phyloP scores from a whole-genome alignment of 192 early-diverging fungal species.

The Neocallimastix lanati region DNA sequence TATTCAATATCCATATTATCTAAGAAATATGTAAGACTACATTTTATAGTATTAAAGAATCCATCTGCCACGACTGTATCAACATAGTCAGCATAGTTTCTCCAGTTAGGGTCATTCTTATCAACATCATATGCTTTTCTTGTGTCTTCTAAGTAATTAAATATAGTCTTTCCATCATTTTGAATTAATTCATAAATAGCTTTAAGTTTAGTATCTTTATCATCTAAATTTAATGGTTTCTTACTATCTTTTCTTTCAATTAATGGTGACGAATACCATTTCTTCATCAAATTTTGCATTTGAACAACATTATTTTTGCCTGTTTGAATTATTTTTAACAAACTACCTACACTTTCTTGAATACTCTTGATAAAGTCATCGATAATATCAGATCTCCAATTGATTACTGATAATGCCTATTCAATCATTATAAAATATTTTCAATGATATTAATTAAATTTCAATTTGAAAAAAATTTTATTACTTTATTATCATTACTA shows the following conservation, averaged over 20 bases:
- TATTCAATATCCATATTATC: conserved; percentile 34
- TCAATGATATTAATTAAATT: too few relatives aligned
- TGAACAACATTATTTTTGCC: conserved; percentile 40
- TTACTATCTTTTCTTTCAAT: conserved; percentile 42
- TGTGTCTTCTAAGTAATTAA: conserved; percentile 25
- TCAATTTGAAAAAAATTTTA: too few relatives aligned
- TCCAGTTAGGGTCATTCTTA: conserved; percentile 26
- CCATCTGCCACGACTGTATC: conserved; percentile 33
- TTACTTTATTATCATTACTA: too few relatives aligned
- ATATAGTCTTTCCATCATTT: conserved; percentile 27
- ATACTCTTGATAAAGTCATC: conserved; percentile 31
- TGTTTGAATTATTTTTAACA: conserved; percentile 26
- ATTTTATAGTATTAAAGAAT: conserved; percentile 29
- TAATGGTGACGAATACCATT: conserved; percentile 28
- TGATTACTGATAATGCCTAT: conserved; percentile 23
- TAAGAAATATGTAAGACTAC: conserved; percentile 31
- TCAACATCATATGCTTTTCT: conserved; percentile 17
- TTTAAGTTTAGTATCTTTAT: conserved; percentile 34
- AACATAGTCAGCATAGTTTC: conserved; percentile 24
- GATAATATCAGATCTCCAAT: conserved; percentile 33
- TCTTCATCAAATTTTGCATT: conserved; percentile 42
- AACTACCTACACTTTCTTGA: conserved; percentile 23
- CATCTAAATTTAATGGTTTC: conserved; percentile 41
- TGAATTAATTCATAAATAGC: conserved; percentile 29
- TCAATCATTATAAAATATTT: too few relatives aligned